Evolutionary conservation across 257 asterid genomes (phyloP).

Genomic region (Gynochthodes officinalis): DNA sequence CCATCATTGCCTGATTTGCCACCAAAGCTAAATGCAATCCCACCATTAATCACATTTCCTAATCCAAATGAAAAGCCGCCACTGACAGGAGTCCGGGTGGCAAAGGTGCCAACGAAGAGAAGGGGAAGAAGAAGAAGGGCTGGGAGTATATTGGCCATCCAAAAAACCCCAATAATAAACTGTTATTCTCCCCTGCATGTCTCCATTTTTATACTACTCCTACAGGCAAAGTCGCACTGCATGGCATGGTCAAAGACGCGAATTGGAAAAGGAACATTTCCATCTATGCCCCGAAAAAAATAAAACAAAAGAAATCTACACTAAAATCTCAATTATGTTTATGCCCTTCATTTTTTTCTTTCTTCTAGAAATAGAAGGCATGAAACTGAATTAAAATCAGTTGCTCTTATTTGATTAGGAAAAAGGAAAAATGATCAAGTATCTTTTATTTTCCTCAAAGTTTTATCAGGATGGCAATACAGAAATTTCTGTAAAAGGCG

Average conservation of each 20-base stretch:
- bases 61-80: background rate
- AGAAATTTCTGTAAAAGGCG: background rate
- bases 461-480: background rate
- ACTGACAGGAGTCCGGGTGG: background rate
- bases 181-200: background rate
- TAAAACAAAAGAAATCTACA: background rate
- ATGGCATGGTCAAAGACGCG: background rate
- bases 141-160: background rate
- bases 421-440: background rate
- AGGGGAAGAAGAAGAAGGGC: slow-evolving; percentile 23
- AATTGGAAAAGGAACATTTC: background rate
- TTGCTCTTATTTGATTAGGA: too few relatives aligned
- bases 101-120: slow-evolving; percentile 12
- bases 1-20: background rate
- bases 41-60: background rate
- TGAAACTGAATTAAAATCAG: too few relatives aligned
- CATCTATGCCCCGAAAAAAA: background rate
- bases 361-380: background rate
- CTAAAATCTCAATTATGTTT: background rate
- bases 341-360: background rate
- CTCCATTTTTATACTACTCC: slow-evolving; percentile 8
- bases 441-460: background rate
- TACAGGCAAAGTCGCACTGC: too few relatives aligned
- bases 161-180: background rate
- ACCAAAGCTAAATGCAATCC: background rate